Percentiles rank a stretch among this genome's conserved stretches.
phyloP scores from a whole-genome alignment of 371 early-diverging fungal species.

The Umbelopsis sp. region DNA sequence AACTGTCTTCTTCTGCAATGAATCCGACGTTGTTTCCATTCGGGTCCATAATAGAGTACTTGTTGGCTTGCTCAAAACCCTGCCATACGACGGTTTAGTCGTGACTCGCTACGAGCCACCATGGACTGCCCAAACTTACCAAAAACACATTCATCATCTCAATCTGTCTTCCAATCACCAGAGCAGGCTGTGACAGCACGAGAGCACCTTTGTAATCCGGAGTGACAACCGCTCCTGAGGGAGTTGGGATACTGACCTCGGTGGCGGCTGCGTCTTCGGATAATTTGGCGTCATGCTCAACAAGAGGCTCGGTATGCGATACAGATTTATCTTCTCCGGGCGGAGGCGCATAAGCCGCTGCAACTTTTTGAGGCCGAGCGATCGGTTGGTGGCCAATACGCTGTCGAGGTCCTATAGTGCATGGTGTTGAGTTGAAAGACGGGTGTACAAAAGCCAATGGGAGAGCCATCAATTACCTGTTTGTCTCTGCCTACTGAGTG shows the following conservation, averaged over 20 bases:
- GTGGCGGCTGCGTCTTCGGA: conserved; percentile 28
- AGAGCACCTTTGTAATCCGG: conserved; percentile 46
- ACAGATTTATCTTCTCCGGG: neutral
- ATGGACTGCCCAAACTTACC: conserved; percentile 27
- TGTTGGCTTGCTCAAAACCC: conserved; percentile 90
- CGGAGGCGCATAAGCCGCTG: neutral
- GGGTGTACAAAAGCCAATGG: neutral
- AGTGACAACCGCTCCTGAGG: conserved; percentile 33
- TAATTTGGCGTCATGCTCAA: conserved; percentile 19
- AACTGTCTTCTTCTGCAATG: conserved; percentile 79
- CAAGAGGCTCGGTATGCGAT: neutral
- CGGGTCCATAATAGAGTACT: conserved; percentile 79
- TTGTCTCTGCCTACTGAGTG: neutral
- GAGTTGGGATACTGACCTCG: conserved; percentile 38
- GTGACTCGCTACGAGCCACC: neutral
- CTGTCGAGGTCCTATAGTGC: neutral
- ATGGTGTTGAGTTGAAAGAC: too few species aligned
- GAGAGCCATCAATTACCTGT: neutral
- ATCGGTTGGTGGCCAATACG: neutral
- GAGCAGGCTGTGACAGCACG: conserved; percentile 58
- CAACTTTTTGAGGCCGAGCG: neutral
- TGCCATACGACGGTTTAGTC: conserved; percentile 20
- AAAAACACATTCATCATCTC: conserved; percentile 85
- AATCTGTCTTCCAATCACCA: conserved; percentile 77
- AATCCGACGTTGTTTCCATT: conserved; percentile 75